phyloP scores from a whole-genome alignment of 2,329 filamentous ascomycete genomes.

The Clonostachys byssicola region DNA sequence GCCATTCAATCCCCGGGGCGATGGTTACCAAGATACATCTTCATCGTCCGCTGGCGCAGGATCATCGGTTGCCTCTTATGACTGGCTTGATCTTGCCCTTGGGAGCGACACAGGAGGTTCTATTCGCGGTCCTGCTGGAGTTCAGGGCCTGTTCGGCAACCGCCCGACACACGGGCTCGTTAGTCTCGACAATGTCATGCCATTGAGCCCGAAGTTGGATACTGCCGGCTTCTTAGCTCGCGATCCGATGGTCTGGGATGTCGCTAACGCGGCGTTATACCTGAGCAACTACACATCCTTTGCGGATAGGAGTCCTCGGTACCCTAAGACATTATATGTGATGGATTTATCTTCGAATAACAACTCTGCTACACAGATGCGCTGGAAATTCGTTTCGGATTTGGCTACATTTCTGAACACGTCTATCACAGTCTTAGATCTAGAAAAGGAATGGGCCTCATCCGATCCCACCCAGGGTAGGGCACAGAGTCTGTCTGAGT shows the following conservation, averaged over 20 bases:
- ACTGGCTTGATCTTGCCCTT: slow-evolving; percentile 17
- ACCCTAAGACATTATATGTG: slow-evolving; percentile 11
- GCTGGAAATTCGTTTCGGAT: slow-evolving; percentile 17
- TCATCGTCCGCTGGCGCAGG: slow-evolving; percentile 16
- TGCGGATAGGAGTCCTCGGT: slow-evolving; percentile 9
- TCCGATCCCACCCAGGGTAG: slow-evolving; percentile 11
- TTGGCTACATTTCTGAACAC: slow-evolving; percentile 11
- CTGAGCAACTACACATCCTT: slow-evolving; percentile 25
- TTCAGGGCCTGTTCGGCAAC: slow-evolving; percentile 40
- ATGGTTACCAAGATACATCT: slow-evolving; percentile 16
- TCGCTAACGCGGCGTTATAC: slow-evolving; percentile 22
- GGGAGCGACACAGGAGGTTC: slow-evolving; percentile 32
- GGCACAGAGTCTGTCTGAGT: slow-evolving; percentile 7
- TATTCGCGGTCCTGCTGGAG: slow-evolving; percentile 39
- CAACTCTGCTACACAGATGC: slow-evolving; percentile 6
- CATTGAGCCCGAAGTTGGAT: slow-evolving; percentile 33
- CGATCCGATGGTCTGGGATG: slow-evolving; percentile 25
- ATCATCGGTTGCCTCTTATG: slow-evolving; percentile 17
- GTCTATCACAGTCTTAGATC: slow-evolving; percentile 3
- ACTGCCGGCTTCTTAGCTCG: slow-evolving; percentile 36
- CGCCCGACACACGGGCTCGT: slow-evolving; percentile 34
- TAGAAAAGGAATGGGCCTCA: slow-evolving; percentile 16
- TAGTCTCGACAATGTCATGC: slow-evolving; percentile 30
- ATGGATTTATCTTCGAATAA: too few species aligned
- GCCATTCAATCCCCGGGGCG: slow-evolving; percentile 19